Base-by-base conservation (phyloP, 2,329 filamentous ascomycete genomes). In the Amauroascus niger region DNA sequence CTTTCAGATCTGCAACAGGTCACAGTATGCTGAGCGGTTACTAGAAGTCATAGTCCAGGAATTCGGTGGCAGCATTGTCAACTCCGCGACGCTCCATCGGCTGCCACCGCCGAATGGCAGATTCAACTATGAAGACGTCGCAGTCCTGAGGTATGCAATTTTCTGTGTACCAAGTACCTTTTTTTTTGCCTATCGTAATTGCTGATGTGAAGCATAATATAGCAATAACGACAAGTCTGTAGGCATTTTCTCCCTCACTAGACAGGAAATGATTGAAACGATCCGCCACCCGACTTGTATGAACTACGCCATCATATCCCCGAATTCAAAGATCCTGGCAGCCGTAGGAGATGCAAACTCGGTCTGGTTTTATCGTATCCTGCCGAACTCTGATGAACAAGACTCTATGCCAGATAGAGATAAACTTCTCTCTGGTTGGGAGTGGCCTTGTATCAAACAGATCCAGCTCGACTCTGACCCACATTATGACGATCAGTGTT, bases 191-290 rank as follows among this genome's bases (percentile, higher is more conserved):
- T 6, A 3, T 18, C 37, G n/a, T 6, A 40, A 13, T 68, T 72
- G 73, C 77, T 1, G 76, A 90, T n/a, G n/a, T 24, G 86, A 83
- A 35, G 49, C 9, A 26, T 49, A 78, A 87, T 44, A 51, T 73
- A 96, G 63, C 82, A 96, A 96, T 71, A 98, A 98, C 66, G 93
- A 97, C 71, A 85, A 83, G 66, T 88, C 87, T 1, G 86, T 97
- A 54, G 84, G 85, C 26, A 73, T 96, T n/a, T 88, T 94, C 65
- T 86, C 84, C 47, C 74, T 97, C 18, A 75, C 79, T 26, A 80
- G 84, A 50, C 79, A 82, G 13, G 76, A 86, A 56, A 76, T 85
- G 33, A 71, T 94, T 20, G 82, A 87, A 52, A 78, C 83, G 41
- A 73, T 96, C 51, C 77, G 80, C 3, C 84, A 95, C 59, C 84